A percentile compares a stretch with the other conserved stretches of the same genome.
Conservation (phyloP, 768 basidiomycete species). For the Pleurotus salmoneostramineus region DNA sequence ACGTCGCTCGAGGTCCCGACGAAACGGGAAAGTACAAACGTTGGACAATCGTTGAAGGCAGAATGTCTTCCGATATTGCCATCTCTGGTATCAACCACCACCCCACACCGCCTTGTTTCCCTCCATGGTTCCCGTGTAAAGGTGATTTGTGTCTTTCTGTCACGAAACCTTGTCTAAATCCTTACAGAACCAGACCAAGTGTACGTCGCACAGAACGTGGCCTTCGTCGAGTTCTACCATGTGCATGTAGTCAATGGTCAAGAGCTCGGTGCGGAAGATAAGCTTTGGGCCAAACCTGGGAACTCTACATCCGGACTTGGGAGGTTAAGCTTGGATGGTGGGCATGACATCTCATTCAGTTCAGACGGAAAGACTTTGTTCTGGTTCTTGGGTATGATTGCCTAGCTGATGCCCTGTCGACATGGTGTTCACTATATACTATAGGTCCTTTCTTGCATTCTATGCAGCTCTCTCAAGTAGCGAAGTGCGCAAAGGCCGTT, state of each 20-base stretch:
- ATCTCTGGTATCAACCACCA: constrained; percentile 28
- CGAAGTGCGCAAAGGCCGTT: constrained; percentile 44
- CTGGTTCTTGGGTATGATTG: constrained; percentile 64
- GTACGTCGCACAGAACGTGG: constrained; percentile 34
- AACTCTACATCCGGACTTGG: constrained; percentile 60
- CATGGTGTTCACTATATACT: background rate
- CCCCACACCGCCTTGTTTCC: background rate
- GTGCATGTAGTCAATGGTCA: constrained; percentile 52
- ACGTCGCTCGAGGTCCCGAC: constrained; percentile 42
- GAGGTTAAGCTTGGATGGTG: constrained; percentile 68
- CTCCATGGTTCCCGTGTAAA: background rate
- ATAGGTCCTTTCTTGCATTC: constrained; percentile 64
- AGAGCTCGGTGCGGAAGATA: constrained; percentile 32
- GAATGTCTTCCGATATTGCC: constrained; percentile 54
- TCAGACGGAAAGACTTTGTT: constrained; percentile 61
- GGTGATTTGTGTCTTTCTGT: background rate
- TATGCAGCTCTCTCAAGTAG: constrained; percentile 49
- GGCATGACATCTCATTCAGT: constrained; percentile 65
- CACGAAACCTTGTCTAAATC: background rate
- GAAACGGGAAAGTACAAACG: constrained; percentile 45
- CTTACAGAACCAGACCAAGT: constrained; percentile 7
- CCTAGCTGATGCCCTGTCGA: background rate
- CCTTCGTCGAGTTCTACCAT: constrained; percentile 69
- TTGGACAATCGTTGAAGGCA: constrained; percentile 46
- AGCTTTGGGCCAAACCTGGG: constrained; percentile 67